Base-by-base conservation (phyloP, 805 yeast species). In the Ogataea thermomethanolica region DNA sequence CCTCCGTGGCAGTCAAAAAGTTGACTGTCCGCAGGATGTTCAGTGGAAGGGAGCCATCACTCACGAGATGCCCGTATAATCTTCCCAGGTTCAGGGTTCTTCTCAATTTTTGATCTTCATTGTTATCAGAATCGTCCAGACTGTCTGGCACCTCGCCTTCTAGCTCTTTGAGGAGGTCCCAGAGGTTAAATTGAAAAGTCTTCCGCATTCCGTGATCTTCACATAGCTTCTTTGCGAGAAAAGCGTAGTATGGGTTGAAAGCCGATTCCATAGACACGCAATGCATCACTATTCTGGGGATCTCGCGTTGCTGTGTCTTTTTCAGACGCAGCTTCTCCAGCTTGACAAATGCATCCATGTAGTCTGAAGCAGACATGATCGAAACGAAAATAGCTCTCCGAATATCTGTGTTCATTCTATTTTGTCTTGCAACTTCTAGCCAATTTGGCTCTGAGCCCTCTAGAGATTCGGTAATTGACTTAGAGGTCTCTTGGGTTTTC, bases 341-440 rank as follows among this genome's bases (percentile, higher is more conserved):
- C 46, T 89, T 84, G 12, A 84, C 77, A 50, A 80, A 80, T 0
- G 96, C 95, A 62, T 93, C 97, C 56, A 87, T 69, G 54, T 77
- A 93, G 61, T 93, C 99, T 49, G 82, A 83, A 4, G 96, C 93
- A 3, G 97, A 89, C 96, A 95, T 90, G 7, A 93, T 79, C 26
- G 95, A 87, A 17, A 95, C 79, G 55, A 93, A 93, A 12, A 93
- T 83, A 1, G 98, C 97, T 39, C 96, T 74, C 64, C 99, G 81
- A 25, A 93, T 76, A 58, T 90, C 97, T 0, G 98, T 91, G 61
- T 95, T 93, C 95, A 93, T 90, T 48, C 98, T 68, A 56, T 90
- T 96, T 28, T 78, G 69, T 49, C 74, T 76, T 3, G 99, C 98
- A 27, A 93, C 67, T 45, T 83, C 90, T 55, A 81, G 63, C 96